phyloP scores from a whole-genome alignment of 2,329 filamentous ascomycete genomes.

The Gaeumannomyces sp. region DNA sequence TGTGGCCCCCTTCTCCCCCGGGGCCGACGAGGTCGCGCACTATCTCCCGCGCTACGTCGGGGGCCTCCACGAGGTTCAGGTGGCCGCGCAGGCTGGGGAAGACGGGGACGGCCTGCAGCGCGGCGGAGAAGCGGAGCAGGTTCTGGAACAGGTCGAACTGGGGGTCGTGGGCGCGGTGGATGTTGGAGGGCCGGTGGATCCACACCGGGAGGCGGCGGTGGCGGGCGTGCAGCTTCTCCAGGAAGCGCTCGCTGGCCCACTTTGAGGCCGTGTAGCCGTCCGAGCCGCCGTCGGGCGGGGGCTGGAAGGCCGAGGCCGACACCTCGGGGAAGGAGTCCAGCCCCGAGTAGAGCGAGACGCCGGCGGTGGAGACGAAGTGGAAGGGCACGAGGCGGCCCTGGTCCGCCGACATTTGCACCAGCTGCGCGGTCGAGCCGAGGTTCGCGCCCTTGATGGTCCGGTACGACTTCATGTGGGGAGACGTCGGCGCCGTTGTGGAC shows the following conservation, averaged over 20 bases:
- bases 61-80: no score
- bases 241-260: slow-evolving; percentile 26
- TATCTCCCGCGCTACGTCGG: no score
- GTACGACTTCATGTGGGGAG: slow-evolving; percentile 32
- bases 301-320: slow-evolving; percentile 5
- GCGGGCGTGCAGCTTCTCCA: no score
- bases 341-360: slow-evolving; percentile 5
- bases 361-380: slow-evolving; percentile 25
- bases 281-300: slow-evolving; percentile 4
- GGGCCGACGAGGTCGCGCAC: no score
- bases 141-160: not conserved
- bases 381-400: slow-evolving; percentile 16
- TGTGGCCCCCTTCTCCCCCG: no score
- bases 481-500: slow-evolving; percentile 45
- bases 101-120: no score
- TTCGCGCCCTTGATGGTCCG: slow-evolving; percentile 5
- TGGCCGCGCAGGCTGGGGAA: no score
- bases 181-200: slow-evolving; percentile 5
- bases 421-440: not conserved
- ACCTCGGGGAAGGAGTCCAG: slow-evolving; percentile 1
- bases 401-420: not conserved
- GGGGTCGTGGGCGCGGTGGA: not conserved
- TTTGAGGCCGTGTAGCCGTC: slow-evolving; percentile 26
- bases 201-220: not conserved
- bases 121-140: not conserved